phyloP scores from a whole-genome alignment of 768 basidiomycete genomes.

The Artomyces pyxidatus region DNA sequence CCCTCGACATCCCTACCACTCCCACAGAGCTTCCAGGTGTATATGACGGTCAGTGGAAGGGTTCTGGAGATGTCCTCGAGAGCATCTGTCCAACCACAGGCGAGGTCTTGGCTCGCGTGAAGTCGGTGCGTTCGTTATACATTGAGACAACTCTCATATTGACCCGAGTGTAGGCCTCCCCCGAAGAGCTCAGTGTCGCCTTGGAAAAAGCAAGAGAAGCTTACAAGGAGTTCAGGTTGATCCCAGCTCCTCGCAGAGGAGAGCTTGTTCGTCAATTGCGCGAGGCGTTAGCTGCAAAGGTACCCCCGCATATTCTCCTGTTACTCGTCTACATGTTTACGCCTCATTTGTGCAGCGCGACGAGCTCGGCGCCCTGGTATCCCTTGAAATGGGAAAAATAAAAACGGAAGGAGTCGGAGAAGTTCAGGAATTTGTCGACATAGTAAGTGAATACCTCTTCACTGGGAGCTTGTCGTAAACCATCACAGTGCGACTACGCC shows the following conservation, averaged over 20 bases:
- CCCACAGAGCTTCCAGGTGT: slow-evolving; percentile 60
- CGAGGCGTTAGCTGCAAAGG: slow-evolving; percentile 73
- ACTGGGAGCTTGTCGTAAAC: neutral
- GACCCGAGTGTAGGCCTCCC: slow-evolving; percentile 42
- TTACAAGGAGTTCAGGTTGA: slow-evolving; percentile 55
- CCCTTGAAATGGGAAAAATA: slow-evolving; percentile 90
- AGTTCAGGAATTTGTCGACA: slow-evolving; percentile 92
- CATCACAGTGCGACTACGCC: slow-evolving; percentile 80
- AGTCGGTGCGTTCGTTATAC: slow-evolving; percentile 40
- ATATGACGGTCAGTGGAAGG: slow-evolving; percentile 78
- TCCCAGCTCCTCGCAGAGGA: slow-evolving; percentile 84
- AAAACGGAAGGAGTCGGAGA: slow-evolving; percentile 85
- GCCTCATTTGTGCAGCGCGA: slow-evolving; percentile 43
- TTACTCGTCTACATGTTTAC: slow-evolving; percentile 8
- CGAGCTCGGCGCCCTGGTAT: slow-evolving; percentile 73
- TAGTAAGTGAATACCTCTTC: slow-evolving; percentile 43
- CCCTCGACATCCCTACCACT: slow-evolving; percentile 50
- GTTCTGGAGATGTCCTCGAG: slow-evolving; percentile 59
- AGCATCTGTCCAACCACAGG: slow-evolving; percentile 85
- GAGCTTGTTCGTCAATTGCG: slow-evolving; percentile 85
- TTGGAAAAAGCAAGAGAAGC: slow-evolving; percentile 70
- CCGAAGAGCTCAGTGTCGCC: slow-evolving; percentile 61
- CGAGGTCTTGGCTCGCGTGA: slow-evolving; percentile 70
- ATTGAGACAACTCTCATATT: neutral
- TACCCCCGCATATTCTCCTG: slow-evolving; percentile 21